Base-by-base conservation (phyloP, 1,284 basidiomycete genomes). In the Malassezia slooffiae region DNA sequence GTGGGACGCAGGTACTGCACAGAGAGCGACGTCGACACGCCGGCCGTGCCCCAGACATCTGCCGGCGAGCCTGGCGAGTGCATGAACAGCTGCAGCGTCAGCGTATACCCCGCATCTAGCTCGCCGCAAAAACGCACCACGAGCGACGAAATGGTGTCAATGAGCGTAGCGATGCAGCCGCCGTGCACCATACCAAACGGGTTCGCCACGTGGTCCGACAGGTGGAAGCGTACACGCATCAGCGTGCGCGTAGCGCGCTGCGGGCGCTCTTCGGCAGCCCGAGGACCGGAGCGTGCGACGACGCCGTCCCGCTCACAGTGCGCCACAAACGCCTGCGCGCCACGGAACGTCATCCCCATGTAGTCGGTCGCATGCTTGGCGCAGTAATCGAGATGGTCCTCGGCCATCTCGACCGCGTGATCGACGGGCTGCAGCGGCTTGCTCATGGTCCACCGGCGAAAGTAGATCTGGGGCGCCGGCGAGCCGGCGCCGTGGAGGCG, bases 1-100 rank as follows among this genome's bases (percentile, higher is more conserved):
- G 51, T 52, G 7, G 62, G 60, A 16, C 54, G 53, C 19, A 62
- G 49, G 34, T 64, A 67, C 27, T 62, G 37, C 13, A 63, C 52
- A n/a, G 45, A 55, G 34, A 67, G 49, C 35, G 58, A 57, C 31
- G 62, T 58, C 33, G 62, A 58, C 10, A 67, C 60, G 34, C 64
- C 64, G n/a, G 62, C 51, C 49, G 55, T 54, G 23, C 52, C 46
- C 64, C 64, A 67, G 0, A 60, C 60, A 24, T 47, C 35, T 3
- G 49, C 55, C 12, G 34, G 34, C 8, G 43, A 42, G n/a, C 56
- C 58, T 5, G 51, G 45, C 3, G 55, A 54, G 35, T 63, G 60
- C 21, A 58, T 42, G 9, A 43, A 53, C 28, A 55, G 35, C 40
- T 43, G 36, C 5, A 5, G 19, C 6, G 26, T 12, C 15, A 27